Conservation (phyloP, 352 stramenopile species). For the Phytopythium ostracodes region DNA sequence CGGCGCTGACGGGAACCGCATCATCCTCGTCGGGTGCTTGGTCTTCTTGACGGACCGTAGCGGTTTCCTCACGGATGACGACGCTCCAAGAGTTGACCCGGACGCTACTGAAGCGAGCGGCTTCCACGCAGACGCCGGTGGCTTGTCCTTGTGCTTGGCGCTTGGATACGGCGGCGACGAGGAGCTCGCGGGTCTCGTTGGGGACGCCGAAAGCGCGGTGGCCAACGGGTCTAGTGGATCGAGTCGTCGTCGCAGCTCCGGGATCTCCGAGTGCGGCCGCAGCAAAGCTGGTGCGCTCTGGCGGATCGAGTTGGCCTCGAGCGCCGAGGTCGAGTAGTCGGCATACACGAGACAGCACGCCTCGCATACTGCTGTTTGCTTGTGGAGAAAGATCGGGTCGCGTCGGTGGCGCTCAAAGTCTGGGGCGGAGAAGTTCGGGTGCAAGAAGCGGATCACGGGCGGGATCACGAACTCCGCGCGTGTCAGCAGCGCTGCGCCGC, state of each 20-base stretch:
- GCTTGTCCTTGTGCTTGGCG: slow-evolving; percentile 25
- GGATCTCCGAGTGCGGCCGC: slow-evolving; percentile 45
- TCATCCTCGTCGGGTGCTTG: slow-evolving; percentile 23
- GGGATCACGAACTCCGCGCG: slow-evolving; percentile 78
- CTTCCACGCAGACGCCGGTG: slow-evolving; percentile 53
- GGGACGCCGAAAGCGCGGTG: slow-evolving; percentile 1
- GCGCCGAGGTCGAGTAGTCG: slow-evolving; percentile 72
- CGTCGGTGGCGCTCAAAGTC: slow-evolving; percentile 87
- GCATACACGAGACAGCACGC: slow-evolving; percentile 93
- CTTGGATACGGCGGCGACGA: slow-evolving; percentile 8
- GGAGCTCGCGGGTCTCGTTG: not conserved
- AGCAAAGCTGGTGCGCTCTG: slow-evolving; percentile 65
- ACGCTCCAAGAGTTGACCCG: not conserved
- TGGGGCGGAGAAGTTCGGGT: slow-evolving; percentile 78
- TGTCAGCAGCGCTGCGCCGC: not conserved
- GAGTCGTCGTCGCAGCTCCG: slow-evolving; percentile 33
- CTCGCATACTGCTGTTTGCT: slow-evolving; percentile 90
- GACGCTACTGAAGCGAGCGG: slow-evolving; percentile 21
- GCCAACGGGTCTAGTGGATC: slow-evolving; percentile 36
- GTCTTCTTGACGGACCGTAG: slow-evolving; percentile 5
- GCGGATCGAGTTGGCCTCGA: slow-evolving; percentile 69
- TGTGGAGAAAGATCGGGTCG: slow-evolving; percentile 95
- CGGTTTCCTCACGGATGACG: not conserved
- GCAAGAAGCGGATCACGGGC: slow-evolving; percentile 89
- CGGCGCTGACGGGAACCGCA: slow-evolving; percentile 34